These are phyloP conservation scores for Aurantiochytrium sp. DNA, from an alignment of 108 stramenopile genomes.

Conservation along the genomic window DNA sequence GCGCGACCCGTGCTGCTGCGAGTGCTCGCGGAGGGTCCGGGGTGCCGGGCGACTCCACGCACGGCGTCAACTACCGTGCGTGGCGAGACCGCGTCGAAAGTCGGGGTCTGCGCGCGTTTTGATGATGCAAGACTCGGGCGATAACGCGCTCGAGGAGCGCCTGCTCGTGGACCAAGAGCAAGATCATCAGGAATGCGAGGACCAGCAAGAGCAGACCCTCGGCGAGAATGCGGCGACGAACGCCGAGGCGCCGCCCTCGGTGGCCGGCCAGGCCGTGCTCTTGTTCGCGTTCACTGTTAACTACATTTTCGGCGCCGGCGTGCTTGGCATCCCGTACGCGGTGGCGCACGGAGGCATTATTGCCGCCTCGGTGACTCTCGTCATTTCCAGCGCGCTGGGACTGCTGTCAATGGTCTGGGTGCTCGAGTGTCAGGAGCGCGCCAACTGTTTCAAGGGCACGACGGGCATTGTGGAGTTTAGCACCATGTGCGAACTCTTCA, in stretches of 20 bases:
- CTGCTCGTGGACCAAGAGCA: not conserved
- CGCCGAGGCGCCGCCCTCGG: not conserved
- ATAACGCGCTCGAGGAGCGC: not conserved
- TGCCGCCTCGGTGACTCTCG: not conserved
- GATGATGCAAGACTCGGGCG: not conserved
- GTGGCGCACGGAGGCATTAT: not conserved
- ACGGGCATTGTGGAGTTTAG: slow-evolving; percentile 4
- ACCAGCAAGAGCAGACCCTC: not conserved
- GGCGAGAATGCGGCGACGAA: not conserved
- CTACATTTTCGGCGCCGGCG: slow-evolving; percentile 2
- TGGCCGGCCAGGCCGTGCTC: not conserved
- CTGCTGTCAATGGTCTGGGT: slow-evolving; percentile 1
- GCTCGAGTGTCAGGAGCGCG: not conserved
- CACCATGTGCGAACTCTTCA: not conserved
- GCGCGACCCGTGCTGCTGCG: too few relatives aligned
- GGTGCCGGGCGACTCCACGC: too few relatives aligned
- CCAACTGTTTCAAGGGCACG: not conserved
- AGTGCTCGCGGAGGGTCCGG: too few relatives aligned
- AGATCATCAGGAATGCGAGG: not conserved
- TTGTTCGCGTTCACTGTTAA: not conserved
- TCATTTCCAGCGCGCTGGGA: not conserved
- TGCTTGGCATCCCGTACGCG: slow-evolving; percentile 2
- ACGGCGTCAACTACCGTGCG: too few relatives aligned
- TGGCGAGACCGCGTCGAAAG: too few relatives aligned
- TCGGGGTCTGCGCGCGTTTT: too few relatives aligned